Evolutionary conservation across 2,329 filamentous ascomycete genomes (phyloP), one percentile per base, ranked within the genome.

Genomic region (Botryosphaeria agaves): DNA sequence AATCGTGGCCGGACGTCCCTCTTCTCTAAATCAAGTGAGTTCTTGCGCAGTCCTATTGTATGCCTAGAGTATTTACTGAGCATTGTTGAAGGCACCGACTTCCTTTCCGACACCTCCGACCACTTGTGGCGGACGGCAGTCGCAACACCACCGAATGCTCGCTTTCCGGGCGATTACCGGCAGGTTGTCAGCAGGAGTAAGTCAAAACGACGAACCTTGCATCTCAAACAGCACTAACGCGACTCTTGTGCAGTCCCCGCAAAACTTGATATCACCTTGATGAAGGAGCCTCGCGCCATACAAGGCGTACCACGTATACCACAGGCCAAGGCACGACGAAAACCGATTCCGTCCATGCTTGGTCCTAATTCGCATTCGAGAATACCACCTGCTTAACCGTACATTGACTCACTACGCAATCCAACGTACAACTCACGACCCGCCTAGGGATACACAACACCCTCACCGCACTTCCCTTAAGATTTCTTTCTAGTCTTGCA

Each of bases 231-330:
- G 12, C 25, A 14, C 19, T 26, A 18, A 31, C 28, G 7, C 59
- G n/a, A n/a, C n/a, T n/a, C 66, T 0, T 69, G 69, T 34, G 69
- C 75, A 77, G 60, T 81, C 21, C 89, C 89, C 4, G 73, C 81
- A 5, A 85, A 81, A 46, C 66, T 98, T 7, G 89, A 98, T 44
- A 69, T 76, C 3, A 69, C 73, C 9, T 61, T 94, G 28, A 93
- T 95, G 83, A 82, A 83, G 50, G 85, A 94, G 54, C 85, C 85
- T 18, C 70, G 85, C 34, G 74, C 81, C 37, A 87, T 93, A 23
- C 83, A 92, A 50, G 85, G 85, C 20, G 74, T 84, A n/a, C 84
- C 84, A 17, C 56, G 68, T 34, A 59, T 71, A 11, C 61, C 63
- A 30, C 51, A 53, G 35, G 51, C 51, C n/a, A 56, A 61, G 39